phyloP scores from a whole-genome alignment of 139 green algal species.

The Micractinium sp. region DNA sequence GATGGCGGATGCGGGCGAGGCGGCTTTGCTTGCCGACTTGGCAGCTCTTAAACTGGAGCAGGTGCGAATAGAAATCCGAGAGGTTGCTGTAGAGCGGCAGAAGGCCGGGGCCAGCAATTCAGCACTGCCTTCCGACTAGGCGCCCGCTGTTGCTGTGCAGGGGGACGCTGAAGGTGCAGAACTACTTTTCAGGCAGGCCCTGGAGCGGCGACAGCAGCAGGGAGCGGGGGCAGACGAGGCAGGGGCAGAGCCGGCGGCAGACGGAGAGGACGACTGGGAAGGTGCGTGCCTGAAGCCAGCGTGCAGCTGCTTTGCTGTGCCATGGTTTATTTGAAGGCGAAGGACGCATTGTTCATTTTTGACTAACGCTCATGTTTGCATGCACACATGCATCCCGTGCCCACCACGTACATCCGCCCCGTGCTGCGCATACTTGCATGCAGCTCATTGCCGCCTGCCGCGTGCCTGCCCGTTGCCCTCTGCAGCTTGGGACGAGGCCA shows the following conservation, averaged over 20 bases:
- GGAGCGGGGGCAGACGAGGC: background rate
- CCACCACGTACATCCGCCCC: too few species aligned
- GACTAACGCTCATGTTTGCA: too few species aligned
- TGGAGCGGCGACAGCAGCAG: constrained; percentile 5
- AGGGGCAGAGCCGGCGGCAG: background rate
- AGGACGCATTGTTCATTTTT: too few species aligned
- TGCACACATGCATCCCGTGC: too few species aligned
- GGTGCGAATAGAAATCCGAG: background rate
- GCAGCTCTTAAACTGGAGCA: background rate
- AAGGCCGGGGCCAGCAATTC: too few species aligned
- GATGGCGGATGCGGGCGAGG: background rate
- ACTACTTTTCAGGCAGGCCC: constrained; percentile 3
- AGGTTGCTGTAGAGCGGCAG: background rate
- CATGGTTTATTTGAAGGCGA: background rate
- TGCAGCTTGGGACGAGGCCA: constrained; percentile 23
- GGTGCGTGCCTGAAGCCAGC: background rate
- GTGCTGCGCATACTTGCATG: too few species aligned
- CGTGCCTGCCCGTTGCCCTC: background rate
- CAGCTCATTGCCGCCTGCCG: background rate
- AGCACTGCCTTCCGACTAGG: too few species aligned
- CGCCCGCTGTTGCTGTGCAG: background rate
- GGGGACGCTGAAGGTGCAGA: constrained; percentile 1
- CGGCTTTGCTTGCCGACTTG: background rate
- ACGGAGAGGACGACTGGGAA: constrained; percentile 22
- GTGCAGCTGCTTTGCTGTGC: background rate